Evolutionary conservation across 179 eudicot species (phyloP).

Genomic region (Sideroxylon spinosum): DNA sequence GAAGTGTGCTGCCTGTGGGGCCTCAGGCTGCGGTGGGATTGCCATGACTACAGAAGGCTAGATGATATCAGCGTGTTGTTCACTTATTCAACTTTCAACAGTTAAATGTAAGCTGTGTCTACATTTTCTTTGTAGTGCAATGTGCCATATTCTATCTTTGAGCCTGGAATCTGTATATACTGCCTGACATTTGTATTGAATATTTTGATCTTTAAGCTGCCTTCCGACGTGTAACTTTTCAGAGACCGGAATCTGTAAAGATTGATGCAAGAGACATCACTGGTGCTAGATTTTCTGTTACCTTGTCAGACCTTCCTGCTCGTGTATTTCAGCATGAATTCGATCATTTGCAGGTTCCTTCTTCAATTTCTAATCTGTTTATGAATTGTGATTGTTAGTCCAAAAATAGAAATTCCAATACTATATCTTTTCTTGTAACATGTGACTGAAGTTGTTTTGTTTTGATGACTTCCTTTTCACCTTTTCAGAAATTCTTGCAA

Average conservation of each 20-base stretch:
- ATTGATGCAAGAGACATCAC: constrained; percentile 78
- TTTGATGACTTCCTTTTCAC: neutral
- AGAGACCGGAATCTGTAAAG: constrained; percentile 92
- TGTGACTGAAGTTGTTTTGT: neutral
- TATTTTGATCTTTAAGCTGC: neutral
- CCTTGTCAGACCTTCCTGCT: constrained; percentile 70
- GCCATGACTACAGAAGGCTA: neutral
- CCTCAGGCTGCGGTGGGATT: too few relatives aligned
- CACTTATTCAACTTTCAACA: neutral
- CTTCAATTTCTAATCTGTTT: constrained; percentile 1
- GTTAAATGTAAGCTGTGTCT: neutral
- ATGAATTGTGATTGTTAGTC: constrained; percentile 4
- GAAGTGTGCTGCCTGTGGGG: too few relatives aligned
- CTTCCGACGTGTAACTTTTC: constrained; percentile 22
- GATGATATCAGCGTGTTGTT: constrained; percentile 12
- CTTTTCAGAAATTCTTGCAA: neutral
- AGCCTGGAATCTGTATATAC: neutral
- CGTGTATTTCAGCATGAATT: constrained; percentile 97
- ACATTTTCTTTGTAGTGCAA: neutral
- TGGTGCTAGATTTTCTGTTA: constrained; percentile 67
- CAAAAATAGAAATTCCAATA: too few relatives aligned
- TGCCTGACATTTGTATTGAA: neutral
- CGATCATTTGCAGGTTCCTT: constrained; percentile 84
- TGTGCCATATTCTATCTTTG: neutral
- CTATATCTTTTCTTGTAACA: constrained; percentile 1